phyloP scores from a whole-genome alignment of 2,329 filamentous ascomycete genomes.

The Raffaelea deltoideospora region DNA sequence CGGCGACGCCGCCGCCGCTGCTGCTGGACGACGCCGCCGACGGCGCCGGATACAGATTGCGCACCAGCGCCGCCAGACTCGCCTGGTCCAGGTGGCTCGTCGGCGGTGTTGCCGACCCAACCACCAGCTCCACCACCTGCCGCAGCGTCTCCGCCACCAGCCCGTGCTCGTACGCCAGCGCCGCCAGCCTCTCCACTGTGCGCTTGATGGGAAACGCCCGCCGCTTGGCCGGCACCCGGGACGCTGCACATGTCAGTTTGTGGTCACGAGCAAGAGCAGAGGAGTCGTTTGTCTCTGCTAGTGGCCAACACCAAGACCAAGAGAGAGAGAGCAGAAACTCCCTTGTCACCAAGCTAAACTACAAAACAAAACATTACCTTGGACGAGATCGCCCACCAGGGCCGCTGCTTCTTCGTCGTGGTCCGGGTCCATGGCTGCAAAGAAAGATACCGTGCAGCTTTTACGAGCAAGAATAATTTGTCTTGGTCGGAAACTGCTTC shows the following conservation, averaged over 20 bases:
- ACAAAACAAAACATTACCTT: slow-evolving; percentile 3
- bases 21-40: too few species aligned
- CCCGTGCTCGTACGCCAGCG: slow-evolving; percentile 52
- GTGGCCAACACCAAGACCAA: background rate
- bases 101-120: slow-evolving; percentile 29
- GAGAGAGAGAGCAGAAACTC: background rate
- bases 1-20: slow-evolving; percentile 38
- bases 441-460: background rate
- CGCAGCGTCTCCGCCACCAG: slow-evolving; percentile 44
- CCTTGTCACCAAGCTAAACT: too few species aligned
- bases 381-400: slow-evolving; percentile 9
- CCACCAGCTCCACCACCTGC: slow-evolving; percentile 51
- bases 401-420: slow-evolving; percentile 7
- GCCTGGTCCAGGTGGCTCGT: slow-evolving; percentile 58
- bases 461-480: too few species aligned
- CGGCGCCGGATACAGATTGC: slow-evolving; percentile 65
- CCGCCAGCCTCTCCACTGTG: slow-evolving; percentile 46
- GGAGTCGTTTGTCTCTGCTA: too few species aligned
- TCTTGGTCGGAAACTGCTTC: too few species aligned
- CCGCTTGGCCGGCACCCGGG: slow-evolving; percentile 49
- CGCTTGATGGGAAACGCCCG: slow-evolving; percentile 47
- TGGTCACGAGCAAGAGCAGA: background rate
- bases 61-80: slow-evolving; percentile 52
- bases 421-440: slow-evolving; percentile 6
- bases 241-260: slow-evolving; percentile 25